These are phyloP conservation scores for Trametes cinnabarina DNA, from an alignment of 768 basidiomycete species.

Conservation along the genomic window DNA sequence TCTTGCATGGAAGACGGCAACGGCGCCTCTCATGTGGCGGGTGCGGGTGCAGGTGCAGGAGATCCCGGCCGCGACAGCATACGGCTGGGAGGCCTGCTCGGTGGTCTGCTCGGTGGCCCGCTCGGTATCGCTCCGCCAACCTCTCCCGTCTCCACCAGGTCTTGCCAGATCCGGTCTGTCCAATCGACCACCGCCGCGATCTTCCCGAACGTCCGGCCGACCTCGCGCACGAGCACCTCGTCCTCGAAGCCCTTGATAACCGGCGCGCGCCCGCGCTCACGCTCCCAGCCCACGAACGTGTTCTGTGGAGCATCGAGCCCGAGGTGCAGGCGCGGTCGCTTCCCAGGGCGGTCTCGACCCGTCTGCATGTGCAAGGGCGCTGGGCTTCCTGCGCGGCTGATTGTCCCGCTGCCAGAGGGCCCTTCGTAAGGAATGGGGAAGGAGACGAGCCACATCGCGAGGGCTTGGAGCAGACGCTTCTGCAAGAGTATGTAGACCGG, in stretches of 20 bases:
- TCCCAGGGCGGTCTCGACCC: constrained; percentile 17
- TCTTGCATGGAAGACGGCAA: no score
- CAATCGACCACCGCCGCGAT: constrained; percentile 47
- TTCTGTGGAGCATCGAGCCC: constrained; percentile 2
- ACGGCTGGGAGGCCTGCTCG: background rate
- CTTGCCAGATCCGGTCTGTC: constrained; percentile 55
- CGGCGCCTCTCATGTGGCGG: no score
- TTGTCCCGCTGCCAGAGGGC: background rate
- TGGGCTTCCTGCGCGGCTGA: background rate
- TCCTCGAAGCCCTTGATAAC: constrained; percentile 70
- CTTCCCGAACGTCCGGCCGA: constrained; percentile 41
- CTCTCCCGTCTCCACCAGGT: constrained; percentile 32
- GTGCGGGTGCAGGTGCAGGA: background rate
- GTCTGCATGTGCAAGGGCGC: constrained; percentile 23
- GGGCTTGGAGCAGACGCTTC: constrained; percentile 49
- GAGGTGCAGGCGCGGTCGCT: constrained; percentile 16
- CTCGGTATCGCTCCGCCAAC: background rate
- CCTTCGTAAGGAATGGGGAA: constrained; percentile 6
- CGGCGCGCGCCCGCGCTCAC: constrained; percentile 11
- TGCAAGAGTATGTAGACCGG: constrained; percentile 67
- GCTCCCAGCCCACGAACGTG: constrained; percentile 6
- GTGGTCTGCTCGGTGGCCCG: background rate
- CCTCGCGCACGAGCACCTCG: constrained; percentile 45
- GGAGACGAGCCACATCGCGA: constrained; percentile 28
- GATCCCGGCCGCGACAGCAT: background rate